Evolutionary conservation across 106 monocot genomes (phyloP).

Genomic region (Dioscorea alata): DNA sequence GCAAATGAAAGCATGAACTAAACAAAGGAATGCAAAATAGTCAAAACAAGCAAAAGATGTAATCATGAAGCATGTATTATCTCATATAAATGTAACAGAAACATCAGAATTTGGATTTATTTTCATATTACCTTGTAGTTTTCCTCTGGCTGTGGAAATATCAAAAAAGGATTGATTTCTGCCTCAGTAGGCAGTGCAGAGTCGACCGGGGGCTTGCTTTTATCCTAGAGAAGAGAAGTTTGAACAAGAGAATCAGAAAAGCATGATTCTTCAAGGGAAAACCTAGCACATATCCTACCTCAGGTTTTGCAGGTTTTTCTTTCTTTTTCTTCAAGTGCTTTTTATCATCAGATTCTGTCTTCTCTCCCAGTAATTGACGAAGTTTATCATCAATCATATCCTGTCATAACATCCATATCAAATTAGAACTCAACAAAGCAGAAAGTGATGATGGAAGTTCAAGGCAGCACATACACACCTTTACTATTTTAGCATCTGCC

Average conservation of each 20-base stretch:
- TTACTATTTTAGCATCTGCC: constrained; percentile 96
- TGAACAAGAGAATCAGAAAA: neutral
- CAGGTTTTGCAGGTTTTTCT: constrained; percentile 75
- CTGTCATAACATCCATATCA: constrained; percentile 21
- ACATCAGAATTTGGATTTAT: neutral
- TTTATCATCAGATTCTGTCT: constrained; percentile 83
- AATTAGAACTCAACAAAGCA: too few relatives aligned
- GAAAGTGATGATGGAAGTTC: too few relatives aligned
- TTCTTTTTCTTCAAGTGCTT: constrained; percentile 93
- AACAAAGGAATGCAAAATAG: neutral
- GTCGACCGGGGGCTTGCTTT: constrained; percentile 14
- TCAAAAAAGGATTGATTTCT: constrained; percentile 83
- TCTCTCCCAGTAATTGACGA: constrained; percentile 63
- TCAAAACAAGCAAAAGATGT: neutral
- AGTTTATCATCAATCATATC: constrained; percentile 79
- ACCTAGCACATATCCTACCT: constrained; percentile 23
- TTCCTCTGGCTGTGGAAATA: constrained; percentile 86
- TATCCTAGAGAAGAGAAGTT: constrained; percentile 27
- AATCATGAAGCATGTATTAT: neutral
- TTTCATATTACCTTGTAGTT: constrained; percentile 63
- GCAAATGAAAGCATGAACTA: too few relatives aligned
- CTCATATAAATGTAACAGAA: neutral
- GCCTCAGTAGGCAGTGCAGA: constrained; percentile 38
- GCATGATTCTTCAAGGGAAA: neutral
- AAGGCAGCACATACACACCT: constrained; percentile 31